phyloP scores from a whole-genome alignment of 768 basidiomycete species.

The Lactarius tabidus region DNA sequence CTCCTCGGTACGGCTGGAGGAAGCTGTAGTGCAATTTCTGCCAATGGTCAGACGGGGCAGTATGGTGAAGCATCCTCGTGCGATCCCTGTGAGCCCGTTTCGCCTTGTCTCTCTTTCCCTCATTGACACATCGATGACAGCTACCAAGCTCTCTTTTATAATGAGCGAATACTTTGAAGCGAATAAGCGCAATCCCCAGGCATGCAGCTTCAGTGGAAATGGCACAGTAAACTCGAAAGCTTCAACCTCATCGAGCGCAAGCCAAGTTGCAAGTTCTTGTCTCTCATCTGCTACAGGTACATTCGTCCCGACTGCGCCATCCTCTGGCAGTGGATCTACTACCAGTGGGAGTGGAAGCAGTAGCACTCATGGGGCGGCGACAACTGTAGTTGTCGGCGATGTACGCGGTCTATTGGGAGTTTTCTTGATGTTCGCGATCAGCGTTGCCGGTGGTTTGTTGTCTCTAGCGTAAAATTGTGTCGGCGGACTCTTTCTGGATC shows the following conservation, averaged over 20 bases:
- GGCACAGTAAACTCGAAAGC: conserved; percentile 65
- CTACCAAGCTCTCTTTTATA: conserved; percentile 74
- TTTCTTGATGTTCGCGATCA: conserved; percentile 34
- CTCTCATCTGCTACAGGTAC: conserved; percentile 59
- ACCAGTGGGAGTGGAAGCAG: conserved; percentile 29
- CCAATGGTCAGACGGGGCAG: conserved; percentile 64
- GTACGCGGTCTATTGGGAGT: conserved; percentile 38
- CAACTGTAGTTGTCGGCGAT: conserved; percentile 30
- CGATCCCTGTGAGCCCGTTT: conserved; percentile 55
- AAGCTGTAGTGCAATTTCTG: conserved; percentile 65
- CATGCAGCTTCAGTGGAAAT: conserved; percentile 83
- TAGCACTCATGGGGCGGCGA: conserved; percentile 30
- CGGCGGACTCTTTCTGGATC: conserved; percentile 5
- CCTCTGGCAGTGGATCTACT: conserved; percentile 23
- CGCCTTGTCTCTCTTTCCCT: conserved; percentile 1
- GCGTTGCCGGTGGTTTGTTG: conserved; percentile 42
- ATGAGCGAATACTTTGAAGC: conserved; percentile 76
- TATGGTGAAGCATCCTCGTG: conserved; percentile 79
- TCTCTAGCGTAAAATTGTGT: conserved; percentile 36
- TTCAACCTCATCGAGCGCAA: conserved; percentile 47
- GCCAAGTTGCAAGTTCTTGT: conserved; percentile 61
- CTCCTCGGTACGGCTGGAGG: conserved; percentile 58
- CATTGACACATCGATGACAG: conserved; percentile 35
- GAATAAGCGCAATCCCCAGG: conserved; percentile 49
- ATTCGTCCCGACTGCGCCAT: conserved; percentile 53